These are phyloP conservation scores for Aspergillus cejpii DNA, from an alignment of 2,329 filamentous ascomycete genomes.

Conservation along the genomic window DNA sequence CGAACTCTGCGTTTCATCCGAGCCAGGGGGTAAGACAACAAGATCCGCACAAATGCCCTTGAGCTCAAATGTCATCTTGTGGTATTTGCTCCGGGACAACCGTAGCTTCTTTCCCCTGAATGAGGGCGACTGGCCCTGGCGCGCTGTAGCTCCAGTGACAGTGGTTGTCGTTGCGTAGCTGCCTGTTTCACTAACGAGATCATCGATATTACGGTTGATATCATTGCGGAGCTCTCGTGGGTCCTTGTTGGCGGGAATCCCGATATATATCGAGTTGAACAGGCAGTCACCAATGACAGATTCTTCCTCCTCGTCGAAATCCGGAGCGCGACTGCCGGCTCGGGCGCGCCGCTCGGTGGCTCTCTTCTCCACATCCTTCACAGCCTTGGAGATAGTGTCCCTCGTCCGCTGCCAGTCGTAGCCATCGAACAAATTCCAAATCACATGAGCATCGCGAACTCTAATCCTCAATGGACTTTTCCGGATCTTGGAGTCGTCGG, in stretches of 20 bases:
- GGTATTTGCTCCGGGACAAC: conserved; percentile 75
- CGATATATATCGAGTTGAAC: conserved; percentile 98
- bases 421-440: conserved; percentile 97
- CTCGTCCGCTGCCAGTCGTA: conserved; percentile 92
- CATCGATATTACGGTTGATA: conserved; percentile 84
- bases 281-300: conserved; percentile 88
- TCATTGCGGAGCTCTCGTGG: conserved; percentile 71
- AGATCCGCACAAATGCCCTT: conserved; percentile 77
- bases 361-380: conserved; percentile 77
- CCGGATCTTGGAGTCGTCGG: conserved; percentile 55
- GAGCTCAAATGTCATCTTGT: conserved; percentile 94
- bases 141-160: conserved; percentile 35
- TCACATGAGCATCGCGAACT: conserved; percentile 81
- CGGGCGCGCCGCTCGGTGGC: conserved; percentile 66
- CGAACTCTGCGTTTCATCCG: conserved; percentile 78
- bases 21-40: conserved; percentile 67
- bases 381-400: conserved; percentile 77
- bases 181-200: conserved; percentile 79
- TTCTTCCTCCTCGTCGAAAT: conserved; percentile 62
- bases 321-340: conserved; percentile 50
- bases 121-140: conserved; percentile 29
- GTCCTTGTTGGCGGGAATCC: conserved; percentile 78
- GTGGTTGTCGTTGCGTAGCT: conserved; percentile 73
- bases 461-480: conserved; percentile 68
- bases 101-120: conserved; percentile 56